phyloP scores from a whole-genome alignment of 176 grass and related monocot genomes.

The Eremochloa ophiuroides region DNA sequence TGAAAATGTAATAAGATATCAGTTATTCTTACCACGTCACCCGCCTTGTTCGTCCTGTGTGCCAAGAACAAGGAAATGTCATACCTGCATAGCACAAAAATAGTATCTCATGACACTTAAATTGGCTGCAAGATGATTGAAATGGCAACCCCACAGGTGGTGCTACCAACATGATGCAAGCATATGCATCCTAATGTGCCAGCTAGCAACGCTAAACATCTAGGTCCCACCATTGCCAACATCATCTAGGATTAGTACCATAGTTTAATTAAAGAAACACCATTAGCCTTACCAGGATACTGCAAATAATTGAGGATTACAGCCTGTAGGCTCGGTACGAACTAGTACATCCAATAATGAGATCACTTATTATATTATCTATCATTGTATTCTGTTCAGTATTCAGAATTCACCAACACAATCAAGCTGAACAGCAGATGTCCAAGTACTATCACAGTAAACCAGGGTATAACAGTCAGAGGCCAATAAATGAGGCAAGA shows the following conservation, averaged over 20 bases:
- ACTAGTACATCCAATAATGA: background rate
- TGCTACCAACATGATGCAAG: background rate
- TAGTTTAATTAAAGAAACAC: background rate
- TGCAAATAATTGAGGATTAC: background rate
- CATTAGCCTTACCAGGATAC: background rate
- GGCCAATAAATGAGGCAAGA: background rate
- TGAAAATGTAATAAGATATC: background rate
- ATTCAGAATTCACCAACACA: background rate
- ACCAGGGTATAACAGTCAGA: background rate
- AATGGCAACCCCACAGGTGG: background rate
- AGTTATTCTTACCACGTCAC: conserved; percentile 65
- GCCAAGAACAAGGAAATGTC: conserved; percentile 72
- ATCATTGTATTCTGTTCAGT: background rate
- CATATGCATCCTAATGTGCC: background rate
- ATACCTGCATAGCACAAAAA: conserved; percentile 63
- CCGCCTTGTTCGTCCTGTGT: conserved; percentile 53
- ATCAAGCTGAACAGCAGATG: conserved; percentile 8
- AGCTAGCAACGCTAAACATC: conserved; percentile 15
- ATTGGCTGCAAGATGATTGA: conserved; percentile 21
- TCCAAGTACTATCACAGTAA: background rate
- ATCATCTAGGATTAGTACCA: background rate
- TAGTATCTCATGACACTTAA: conserved; percentile 3
- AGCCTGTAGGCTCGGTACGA: background rate
- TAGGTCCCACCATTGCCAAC: background rate
- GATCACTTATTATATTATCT: background rate